Base-by-base conservation (phyloP, 2,329 filamentous ascomycete species). In the Neurospora crassa region DNA sequence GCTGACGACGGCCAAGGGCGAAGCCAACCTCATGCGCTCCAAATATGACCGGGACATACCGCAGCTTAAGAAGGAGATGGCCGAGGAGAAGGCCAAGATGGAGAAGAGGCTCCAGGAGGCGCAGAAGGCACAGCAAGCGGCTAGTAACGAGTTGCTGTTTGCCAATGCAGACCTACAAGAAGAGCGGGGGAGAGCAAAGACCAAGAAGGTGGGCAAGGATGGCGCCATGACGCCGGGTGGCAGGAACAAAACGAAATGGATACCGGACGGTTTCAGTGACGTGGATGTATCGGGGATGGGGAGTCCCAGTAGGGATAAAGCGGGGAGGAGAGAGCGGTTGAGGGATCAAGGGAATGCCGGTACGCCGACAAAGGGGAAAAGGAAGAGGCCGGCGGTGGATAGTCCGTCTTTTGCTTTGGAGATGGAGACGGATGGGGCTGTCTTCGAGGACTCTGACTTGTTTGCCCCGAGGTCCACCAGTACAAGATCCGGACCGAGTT, bases 251-350 rank as follows among this genome's bases (percentile, higher is more conserved):
- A 89, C 86, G 1, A 87, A 87, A 29, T 63, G 86, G 1, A 82
- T 91, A 68, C 86, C 91, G 1, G 92, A 96, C 79, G 92, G 92
- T 0, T 96, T 96, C 76, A 91, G 94, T 72, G 89, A 92, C 72
- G 82, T 88, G 74, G 87, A 89, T 73, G 82, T 88, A 70, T 82
- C 83, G 8, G 53, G 24, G 1, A 1, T 59, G 14, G 78, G 79
- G 5, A 89, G 87, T 71, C 87, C 87, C 0, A 85, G 80, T 76
- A 88, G 87, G 75, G 83, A 82, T 0, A 82, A 84, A 69, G 80
- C 82, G 2, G 69, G 78, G 77, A 74, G 81, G 74, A 69, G 74
- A 75, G 83, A 79, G 73, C 85, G 4, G 80, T 81, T 0, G 86
- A 89, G 74, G 82, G 53, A 63, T 34, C 53, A 63, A 8, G 20